phyloP scores from a whole-genome alignment of 1,284 basidiomycete genomes.

The Rhodotorula glutinis region DNA sequence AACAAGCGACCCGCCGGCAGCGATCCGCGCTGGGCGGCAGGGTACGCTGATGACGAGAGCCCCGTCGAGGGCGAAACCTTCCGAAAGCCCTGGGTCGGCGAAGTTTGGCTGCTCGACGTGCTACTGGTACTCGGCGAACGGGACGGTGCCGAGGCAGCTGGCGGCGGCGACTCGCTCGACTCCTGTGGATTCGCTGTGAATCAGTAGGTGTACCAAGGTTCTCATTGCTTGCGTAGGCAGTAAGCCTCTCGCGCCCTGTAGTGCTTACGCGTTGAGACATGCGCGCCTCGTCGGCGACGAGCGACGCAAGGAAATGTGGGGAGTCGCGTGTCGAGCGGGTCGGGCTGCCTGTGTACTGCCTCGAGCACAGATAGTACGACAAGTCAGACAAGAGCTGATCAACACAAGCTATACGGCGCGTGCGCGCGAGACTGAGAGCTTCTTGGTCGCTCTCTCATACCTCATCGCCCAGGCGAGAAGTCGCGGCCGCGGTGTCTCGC shows the following conservation, averaged over 20 bases:
- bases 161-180: slow-evolving; percentile 3
- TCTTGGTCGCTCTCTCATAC: no score
- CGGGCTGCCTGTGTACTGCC: not conserved
- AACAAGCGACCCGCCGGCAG: not conserved
- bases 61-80: not conserved
- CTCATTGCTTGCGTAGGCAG: not conserved
- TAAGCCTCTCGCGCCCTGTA: not conserved
- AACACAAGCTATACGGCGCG: no score
- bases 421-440: no score
- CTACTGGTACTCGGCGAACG: not conserved
- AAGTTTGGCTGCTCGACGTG: not conserved
- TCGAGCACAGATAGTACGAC: no score
- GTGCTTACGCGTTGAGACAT: not conserved
- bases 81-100: not conserved
- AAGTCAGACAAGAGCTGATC: no score
- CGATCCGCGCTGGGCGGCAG: not conserved
- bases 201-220: not conserved
- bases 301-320: not conserved
- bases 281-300: not conserved
- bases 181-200: not conserved
- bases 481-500: no score
- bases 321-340: not conserved
- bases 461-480: no score
- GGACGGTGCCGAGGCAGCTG: not conserved
- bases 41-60: not conserved